Conservation (phyloP, 2,329 filamentous ascomycete genomes). For the Monosporascus ibericus region DNA sequence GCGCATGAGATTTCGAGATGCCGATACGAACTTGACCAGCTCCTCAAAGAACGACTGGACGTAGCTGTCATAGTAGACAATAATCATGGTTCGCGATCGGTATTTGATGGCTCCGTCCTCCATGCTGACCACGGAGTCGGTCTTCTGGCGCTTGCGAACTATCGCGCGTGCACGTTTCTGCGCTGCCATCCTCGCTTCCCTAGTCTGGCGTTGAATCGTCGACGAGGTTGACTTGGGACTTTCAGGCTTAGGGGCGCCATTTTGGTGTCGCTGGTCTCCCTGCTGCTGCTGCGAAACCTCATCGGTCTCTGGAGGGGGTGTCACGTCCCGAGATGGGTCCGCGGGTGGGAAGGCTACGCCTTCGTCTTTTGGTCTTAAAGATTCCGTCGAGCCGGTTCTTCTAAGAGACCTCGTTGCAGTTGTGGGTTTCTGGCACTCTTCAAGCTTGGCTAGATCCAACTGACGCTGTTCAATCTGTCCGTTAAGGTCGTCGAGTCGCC, state of each 20-base stretch:
- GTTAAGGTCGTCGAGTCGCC: conserved; percentile 53
- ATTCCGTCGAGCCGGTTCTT: conserved; percentile 49
- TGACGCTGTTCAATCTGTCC: conserved; percentile 57
- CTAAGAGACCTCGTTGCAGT: conserved; percentile 35
- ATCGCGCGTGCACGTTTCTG: conserved; percentile 41
- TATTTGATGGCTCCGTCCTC: conserved; percentile 48
- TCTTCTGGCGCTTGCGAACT: conserved; percentile 43
- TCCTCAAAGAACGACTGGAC: conserved; percentile 79
- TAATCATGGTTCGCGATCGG: conserved; percentile 67
- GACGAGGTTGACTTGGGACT: conserved; percentile 31
- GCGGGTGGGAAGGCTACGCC: conserved; percentile 17
- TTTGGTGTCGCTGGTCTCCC: conserved; percentile 12
- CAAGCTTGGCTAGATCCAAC: conserved; percentile 49
- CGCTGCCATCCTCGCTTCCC: conserved; percentile 39
- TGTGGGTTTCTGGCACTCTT: conserved; percentile 23
- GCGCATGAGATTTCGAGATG: conserved; percentile 74
- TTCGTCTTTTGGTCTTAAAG: conserved; percentile 44
- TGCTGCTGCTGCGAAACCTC: conserved; percentile 10
- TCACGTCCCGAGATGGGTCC: conserved; percentile 5
- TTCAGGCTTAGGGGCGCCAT: conserved; percentile 20
- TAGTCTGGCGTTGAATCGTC: conserved; percentile 31
- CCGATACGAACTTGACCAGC: conserved; percentile 74
- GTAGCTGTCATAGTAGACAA: conserved; percentile 89
- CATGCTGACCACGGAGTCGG: conserved; percentile 45
- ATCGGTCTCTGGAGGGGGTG: conserved; percentile 11